A percentile compares a stretch with the other conserved stretches of the same genome.
These are phyloP conservation scores for Saitozyma podzolica DNA, from an alignment of 768 basidiomycete genomes.

Conservation along the genomic window DNA sequence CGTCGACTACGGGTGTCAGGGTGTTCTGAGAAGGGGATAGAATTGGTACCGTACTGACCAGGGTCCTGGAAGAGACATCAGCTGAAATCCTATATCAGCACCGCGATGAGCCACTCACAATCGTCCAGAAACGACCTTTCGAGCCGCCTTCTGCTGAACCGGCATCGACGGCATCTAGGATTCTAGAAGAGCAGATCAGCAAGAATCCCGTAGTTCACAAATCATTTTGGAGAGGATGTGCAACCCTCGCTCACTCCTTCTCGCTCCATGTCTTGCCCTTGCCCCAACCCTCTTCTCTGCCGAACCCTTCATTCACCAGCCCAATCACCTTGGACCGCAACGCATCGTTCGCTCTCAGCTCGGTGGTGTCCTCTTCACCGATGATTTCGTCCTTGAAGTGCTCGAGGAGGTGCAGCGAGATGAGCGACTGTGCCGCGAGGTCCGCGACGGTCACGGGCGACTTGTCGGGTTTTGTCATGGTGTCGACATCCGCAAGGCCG, in stretches of 20 bases:
- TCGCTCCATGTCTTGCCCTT: conserved; percentile 35
- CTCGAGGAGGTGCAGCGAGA: conserved; percentile 71
- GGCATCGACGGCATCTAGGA: conserved; percentile 83
- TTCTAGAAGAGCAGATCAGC: conserved; percentile 54
- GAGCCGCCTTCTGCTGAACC: conserved; percentile 67
- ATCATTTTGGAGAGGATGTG: conserved; percentile 4
- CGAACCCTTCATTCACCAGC: conserved; percentile 79
- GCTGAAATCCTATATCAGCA: neutral
- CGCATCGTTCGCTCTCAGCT: conserved; percentile 62
- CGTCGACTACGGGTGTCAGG: conserved; percentile 67
- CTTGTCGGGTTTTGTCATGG: conserved; percentile 85
- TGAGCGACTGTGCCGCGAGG: conserved; percentile 87
- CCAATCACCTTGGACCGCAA: conserved; percentile 69
- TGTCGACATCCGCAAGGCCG: conserved; percentile 79
- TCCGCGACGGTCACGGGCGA: conserved; percentile 93
- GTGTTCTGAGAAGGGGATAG: neutral
- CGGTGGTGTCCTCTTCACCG: conserved; percentile 89
- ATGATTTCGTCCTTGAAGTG: conserved; percentile 89
- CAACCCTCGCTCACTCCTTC: conserved; percentile 25
- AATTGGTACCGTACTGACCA: conserved; percentile 11
- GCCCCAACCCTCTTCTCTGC: conserved; percentile 55
- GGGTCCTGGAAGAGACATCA: conserved; percentile 19
- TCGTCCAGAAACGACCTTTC: conserved; percentile 58
- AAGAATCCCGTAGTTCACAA: neutral
- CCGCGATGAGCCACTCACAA: conserved; percentile 28